phyloP scores from a whole-genome alignment of 1,284 basidiomycete genomes.

The Ceratobasidium sp. region DNA sequence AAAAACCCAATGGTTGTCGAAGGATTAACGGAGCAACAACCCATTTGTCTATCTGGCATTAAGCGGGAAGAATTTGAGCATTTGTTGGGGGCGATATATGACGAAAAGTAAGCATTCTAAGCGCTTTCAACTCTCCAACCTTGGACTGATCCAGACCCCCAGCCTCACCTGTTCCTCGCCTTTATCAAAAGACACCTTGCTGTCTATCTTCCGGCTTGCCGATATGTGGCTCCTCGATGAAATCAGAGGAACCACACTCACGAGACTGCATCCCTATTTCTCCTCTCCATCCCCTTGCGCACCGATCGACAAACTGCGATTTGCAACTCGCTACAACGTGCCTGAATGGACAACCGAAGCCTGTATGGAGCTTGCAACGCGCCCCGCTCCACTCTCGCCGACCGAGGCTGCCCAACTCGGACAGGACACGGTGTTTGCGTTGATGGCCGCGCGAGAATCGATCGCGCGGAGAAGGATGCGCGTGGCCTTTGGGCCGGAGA shows the following conservation, averaged over 20 bases:
- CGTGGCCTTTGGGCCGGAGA: conserved; percentile 41
- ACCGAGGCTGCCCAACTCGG: conserved; percentile 33
- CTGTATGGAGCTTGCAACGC: conserved; percentile 44
- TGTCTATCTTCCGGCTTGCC: conserved; percentile 43
- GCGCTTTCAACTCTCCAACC: background rate
- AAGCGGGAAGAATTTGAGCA: conserved; percentile 43
- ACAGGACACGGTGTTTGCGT: background rate
- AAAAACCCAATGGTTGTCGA: conserved; percentile 31
- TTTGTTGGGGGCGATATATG: conserved; percentile 36
- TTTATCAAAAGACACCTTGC: conserved; percentile 38
- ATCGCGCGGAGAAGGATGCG: conserved; percentile 41
- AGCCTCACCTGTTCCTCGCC: conserved; percentile 38
- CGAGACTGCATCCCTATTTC: conserved; percentile 38
- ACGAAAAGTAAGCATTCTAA: conserved; percentile 28
- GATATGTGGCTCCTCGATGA: conserved; percentile 46
- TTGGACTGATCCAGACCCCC: conserved; percentile 10
- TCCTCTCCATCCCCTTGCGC: conserved; percentile 24
- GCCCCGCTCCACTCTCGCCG: conserved; percentile 34
- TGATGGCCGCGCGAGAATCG: conserved; percentile 43
- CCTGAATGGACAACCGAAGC: conserved; percentile 31
- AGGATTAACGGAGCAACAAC: conserved; percentile 37
- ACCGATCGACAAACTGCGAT: conserved; percentile 36
- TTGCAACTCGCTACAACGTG: conserved; percentile 43
- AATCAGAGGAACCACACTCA: conserved; percentile 28
- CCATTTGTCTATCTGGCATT: conserved; percentile 39